Conservation (phyloP, 495 filamentous ascomycete species). For the Daldinia loculata region DNA sequence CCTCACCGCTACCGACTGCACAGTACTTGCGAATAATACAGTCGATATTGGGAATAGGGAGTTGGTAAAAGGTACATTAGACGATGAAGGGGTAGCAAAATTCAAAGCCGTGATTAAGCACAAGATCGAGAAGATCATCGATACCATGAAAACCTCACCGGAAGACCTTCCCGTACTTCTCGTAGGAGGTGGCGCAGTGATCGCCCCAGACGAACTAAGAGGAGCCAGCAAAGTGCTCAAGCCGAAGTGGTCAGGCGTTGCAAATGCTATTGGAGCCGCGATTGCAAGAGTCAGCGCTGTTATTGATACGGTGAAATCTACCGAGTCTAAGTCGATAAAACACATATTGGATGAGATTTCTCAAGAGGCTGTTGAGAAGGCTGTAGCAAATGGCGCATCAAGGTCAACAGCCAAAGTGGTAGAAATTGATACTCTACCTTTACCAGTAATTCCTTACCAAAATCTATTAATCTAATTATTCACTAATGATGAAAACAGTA, state of each 20-base stretch:
- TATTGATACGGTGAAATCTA: slow-evolving; percentile 50
- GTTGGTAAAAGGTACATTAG: slow-evolving; percentile 35
- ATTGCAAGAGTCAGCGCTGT: slow-evolving; percentile 50
- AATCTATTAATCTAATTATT: not conserved
- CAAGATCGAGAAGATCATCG: slow-evolving; percentile 58
- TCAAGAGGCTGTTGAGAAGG: slow-evolving; percentile 44
- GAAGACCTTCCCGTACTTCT: slow-evolving; percentile 57
- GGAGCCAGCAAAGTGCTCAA: slow-evolving; percentile 52
- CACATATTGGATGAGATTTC: slow-evolving; percentile 48
- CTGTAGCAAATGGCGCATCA: slow-evolving; percentile 56
- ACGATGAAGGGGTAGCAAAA: slow-evolving; percentile 44
- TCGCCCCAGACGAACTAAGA: slow-evolving; percentile 46
- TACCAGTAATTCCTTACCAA: slow-evolving; percentile 32
- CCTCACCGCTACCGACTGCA: slow-evolving; percentile 61
- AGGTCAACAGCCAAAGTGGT: slow-evolving; percentile 51
- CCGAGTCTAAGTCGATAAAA: slow-evolving; percentile 39
- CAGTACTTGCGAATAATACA: slow-evolving; percentile 51
- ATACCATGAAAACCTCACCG: slow-evolving; percentile 60
- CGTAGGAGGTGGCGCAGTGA: slow-evolving; percentile 57
- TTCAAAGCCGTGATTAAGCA: slow-evolving; percentile 48
- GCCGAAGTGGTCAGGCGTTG: slow-evolving; percentile 56
- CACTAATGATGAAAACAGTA: slow-evolving; percentile 45
- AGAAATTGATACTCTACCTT: slow-evolving; percentile 55
- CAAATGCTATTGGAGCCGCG: slow-evolving; percentile 65
- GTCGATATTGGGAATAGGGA: slow-evolving; percentile 51